Evolutionary conservation across 805 yeast species (phyloP), one percentile per base, ranked within the genome.

Genomic region (Zygosaccharomyces lentus): DNA sequence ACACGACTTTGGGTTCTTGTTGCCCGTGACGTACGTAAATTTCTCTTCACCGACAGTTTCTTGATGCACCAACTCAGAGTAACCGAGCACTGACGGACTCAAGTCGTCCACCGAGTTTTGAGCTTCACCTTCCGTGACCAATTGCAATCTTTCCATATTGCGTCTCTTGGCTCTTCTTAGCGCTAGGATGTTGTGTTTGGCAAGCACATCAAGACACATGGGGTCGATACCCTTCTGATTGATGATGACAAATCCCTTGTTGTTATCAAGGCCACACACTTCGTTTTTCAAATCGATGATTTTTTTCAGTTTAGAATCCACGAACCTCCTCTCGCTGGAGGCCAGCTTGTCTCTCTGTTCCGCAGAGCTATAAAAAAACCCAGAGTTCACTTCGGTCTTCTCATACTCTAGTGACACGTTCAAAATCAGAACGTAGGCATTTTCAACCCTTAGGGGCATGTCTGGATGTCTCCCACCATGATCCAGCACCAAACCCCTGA

Each of bases 391-490:
- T 72, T 93, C 99, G 35, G 96, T 88, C 73, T 93, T 93, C 65
- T 93, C 99, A 67, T 93, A 93, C 69, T 93, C 99, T 57, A 93
- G 73, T 5, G 96, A 87, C 37, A 93, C 99, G 66, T 93, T 93
- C 58, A 93, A 76, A 44, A 87, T 93, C 62, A 93, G 75, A 27
- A 93, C 81, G 59, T 79, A 73, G 1, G 96, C 96, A 65, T 93
- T 87, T 53, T 79, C 77, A 15, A 93, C 83, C 45, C 81, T 71
- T 54, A 82, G 85, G 48, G 99, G 99, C 99, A 93, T 93, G 68
- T 93, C 99, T 37, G 99, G 99, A 73, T 93, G 99, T 66, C 99
- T 81, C 13, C 96, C 97, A 55, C 99, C 99, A 66, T 93, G 99
- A 66, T 93, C 99, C 54, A 93, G 75, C 30, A 93, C 99, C 56